phyloP scores from a whole-genome alignment of 352 stramenopile species.

The Globisporangium cylindrosporum region DNA sequence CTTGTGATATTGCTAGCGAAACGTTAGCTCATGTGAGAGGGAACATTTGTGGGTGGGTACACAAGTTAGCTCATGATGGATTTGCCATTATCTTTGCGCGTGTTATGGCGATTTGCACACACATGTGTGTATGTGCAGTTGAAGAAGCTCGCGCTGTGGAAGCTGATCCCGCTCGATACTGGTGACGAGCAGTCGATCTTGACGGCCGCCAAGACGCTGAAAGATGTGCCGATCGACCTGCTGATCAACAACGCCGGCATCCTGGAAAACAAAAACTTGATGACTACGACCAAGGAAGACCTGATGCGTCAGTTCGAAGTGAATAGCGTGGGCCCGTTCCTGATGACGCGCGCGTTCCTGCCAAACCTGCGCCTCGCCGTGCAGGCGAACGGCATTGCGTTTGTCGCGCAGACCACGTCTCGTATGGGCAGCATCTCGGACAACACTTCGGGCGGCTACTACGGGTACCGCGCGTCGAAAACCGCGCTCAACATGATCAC shows the following conservation, averaged over 20 bases:
- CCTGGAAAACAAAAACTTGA: conserved; percentile 22
- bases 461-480: conserved; percentile 82
- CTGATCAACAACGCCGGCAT: conserved; percentile 79
- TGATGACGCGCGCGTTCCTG: conserved; percentile 56
- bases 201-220: conserved; percentile 30
- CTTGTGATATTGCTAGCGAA: neutral
- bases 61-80: neutral
- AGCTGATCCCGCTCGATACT: conserved; percentile 53
- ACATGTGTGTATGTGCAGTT: conserved; percentile 11
- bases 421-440: conserved; percentile 59
- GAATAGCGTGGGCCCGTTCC: conserved; percentile 67
- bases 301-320: conserved; percentile 71
- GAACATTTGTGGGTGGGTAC: neutral
- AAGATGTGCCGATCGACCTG: conserved; percentile 47
- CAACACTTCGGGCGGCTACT: conserved; percentile 54
- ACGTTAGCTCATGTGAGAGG: conserved; percentile 6
- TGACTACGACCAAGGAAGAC: conserved; percentile 44
- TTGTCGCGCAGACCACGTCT: conserved; percentile 60
- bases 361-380: conserved; percentile 48
- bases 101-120: neutral
- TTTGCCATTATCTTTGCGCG: neutral
- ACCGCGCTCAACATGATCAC: conserved; percentile 76
- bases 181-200: conserved; percentile 52
- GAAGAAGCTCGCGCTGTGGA: conserved; percentile 35
- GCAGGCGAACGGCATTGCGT: conserved; percentile 28